Evolutionary conservation across 176 grass and related monocot genomes (phyloP), one percentile per base, ranked within the genome.

Genomic region (Tuctoria greenei): DNA sequence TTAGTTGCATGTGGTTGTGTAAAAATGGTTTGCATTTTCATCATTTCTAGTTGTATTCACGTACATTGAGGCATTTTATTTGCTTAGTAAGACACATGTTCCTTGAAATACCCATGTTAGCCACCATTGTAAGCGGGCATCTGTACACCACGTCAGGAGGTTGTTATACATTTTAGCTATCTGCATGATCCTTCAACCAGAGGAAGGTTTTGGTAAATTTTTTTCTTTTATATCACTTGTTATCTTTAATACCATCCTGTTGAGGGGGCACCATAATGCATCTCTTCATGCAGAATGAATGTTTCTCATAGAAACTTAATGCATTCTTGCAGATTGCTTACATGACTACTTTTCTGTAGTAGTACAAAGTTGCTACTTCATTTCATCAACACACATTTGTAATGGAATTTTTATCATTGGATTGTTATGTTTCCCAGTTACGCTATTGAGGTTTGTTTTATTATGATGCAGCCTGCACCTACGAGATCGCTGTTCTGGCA

Each of bases 401-500:
- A 24, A 45, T 61, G 1, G 6, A 40, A 34, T 42, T 23, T 54
- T 42, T 69, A 16, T 17, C 10, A 63, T 74, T 47, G 62, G 7
- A 71, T 54, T n/a, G 1, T 25, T 40, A 6, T 17, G 15, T 56
- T 72, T 54, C 11, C 52, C 7, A 67, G 36, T 17, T 81, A 10
- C 0, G 4, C 36, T 83, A 88, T 13, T 45, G 27, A 20, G 20
- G 15, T 55, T 41, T 63, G 45, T 78, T 67, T 44, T 44, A 67
- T 37, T 35, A 2, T 44, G 17, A 1, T 15, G n/a, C 86, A 88
- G 86, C 75, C 46, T 88, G 86, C 55, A 68, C 54, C 44, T 88
- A 79, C 9, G 63, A 88, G 86, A 37, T 88, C 21, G 55, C 43
- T 40, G 12, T 66, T 16, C 4, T 74, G 27, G 63, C 44, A 27